Conservation (phyloP, 2,329 filamentous ascomycete genomes). For the Penicillium corylophilum region DNA sequence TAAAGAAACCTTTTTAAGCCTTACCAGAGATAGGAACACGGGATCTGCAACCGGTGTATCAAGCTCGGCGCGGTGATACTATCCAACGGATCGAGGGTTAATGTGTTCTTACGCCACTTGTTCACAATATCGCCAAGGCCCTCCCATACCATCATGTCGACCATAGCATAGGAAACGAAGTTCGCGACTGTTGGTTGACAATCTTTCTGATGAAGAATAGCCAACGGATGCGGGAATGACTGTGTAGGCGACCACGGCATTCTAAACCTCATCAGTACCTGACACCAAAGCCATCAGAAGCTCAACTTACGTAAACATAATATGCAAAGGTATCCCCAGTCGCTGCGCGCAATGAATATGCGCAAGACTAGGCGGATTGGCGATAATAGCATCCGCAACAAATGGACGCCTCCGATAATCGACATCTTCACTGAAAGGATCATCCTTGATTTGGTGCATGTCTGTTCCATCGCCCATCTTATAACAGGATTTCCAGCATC, state of each 20-base stretch:
- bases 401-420: conserved; percentile 61
- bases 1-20: not conserved
- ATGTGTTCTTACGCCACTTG: conserved; percentile 70
- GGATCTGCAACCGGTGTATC: conserved; percentile 70
- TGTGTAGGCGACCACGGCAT: conserved; percentile 91
- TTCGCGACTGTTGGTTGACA: conserved; percentile 76
- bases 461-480: conserved; percentile 69
- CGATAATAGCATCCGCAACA: conserved; percentile 84
- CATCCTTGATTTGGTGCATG: conserved; percentile 54
- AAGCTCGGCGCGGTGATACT: conserved; percentile 81
- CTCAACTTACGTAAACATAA: conserved; percentile 78
- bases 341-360: conserved; percentile 79
- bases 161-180: conserved; percentile 77
- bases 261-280: conserved; percentile 30
- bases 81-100: conserved; percentile 75
- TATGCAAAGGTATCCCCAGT: conserved; percentile 71
- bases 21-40: conserved; percentile 87
- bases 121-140: conserved; percentile 90
- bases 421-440: conserved; percentile 32
- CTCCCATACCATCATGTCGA: conserved; percentile 93
- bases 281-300: not conserved
- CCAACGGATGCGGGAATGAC: conserved; percentile 80
- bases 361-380: conserved; percentile 76
- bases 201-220: conserved; percentile 74
- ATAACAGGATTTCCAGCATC: conserved; percentile 83